Evolutionary conservation across 2,329 filamentous ascomycete species (phyloP).

Genomic region (Coniochaeta pulveracea): DNA sequence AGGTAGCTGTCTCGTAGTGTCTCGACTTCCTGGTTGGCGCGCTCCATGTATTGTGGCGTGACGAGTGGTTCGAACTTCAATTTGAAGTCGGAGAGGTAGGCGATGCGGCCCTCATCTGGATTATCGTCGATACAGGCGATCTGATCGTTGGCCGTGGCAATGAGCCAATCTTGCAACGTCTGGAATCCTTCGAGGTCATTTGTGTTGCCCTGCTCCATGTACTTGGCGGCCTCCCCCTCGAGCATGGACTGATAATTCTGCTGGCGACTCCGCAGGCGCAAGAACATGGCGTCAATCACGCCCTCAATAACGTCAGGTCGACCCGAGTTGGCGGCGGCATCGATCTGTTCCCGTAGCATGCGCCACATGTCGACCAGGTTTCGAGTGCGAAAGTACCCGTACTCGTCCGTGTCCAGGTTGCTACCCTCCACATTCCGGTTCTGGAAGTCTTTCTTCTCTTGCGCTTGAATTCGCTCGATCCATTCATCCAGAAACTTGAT

Average conservation of each 20-base stretch:
- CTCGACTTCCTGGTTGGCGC: conserved; percentile 61
- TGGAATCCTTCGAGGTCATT: conserved; percentile 56
- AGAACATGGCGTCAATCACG: conserved; percentile 92
- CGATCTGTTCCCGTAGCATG: conserved; percentile 88
- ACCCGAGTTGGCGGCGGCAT: conserved; percentile 73
- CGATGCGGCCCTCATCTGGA: conserved; percentile 60
- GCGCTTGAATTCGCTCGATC: conserved; percentile 84
- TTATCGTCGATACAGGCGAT: conserved; percentile 96
- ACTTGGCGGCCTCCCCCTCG: conserved; percentile 71
- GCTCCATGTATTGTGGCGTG: conserved; percentile 67
- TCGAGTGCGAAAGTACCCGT: conserved; percentile 84
- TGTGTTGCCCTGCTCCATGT: conserved; percentile 43
- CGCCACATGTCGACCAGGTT: conserved; percentile 93
- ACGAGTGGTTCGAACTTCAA: conserved; percentile 74
- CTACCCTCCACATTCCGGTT: conserved; percentile 62
- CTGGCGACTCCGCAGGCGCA: conserved; percentile 72
- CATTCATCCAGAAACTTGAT: conserved; percentile 93
- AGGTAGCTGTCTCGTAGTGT: conserved; percentile 82
- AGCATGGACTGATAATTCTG: conserved; percentile 79
- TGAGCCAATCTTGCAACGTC: conserved; percentile 85
- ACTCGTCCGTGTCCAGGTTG: conserved; percentile 76
- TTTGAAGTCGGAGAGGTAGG: conserved; percentile 79
- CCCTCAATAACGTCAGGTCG: conserved; percentile 88
- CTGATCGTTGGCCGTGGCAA: conserved; percentile 95
- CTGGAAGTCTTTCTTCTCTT: conserved; percentile 72